These are phyloP conservation scores for Agaricus sinodeliciosus DNA, from an alignment of 768 basidiomycete genomes.

Conservation along the genomic window DNA sequence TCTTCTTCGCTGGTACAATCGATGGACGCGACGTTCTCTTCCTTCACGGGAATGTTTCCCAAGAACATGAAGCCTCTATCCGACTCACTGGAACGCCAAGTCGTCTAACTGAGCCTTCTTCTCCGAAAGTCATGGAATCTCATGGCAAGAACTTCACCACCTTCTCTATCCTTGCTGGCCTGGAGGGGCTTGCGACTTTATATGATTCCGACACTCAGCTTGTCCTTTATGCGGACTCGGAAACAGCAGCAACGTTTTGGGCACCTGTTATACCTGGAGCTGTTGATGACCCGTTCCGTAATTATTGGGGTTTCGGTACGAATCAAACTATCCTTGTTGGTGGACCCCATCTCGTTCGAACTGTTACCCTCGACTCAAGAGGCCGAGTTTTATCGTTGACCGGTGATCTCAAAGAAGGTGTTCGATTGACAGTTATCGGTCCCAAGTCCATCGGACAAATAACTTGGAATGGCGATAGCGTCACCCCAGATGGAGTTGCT, in stretches of 20 bases:
- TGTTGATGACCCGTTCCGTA: constrained; percentile 35
- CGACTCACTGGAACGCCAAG: constrained; percentile 40
- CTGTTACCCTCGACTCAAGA: constrained; percentile 32
- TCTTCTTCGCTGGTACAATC: constrained; percentile 61
- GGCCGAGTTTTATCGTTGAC: constrained; percentile 47
- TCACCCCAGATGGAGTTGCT: constrained; percentile 26
- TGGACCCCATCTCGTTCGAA: constrained; percentile 60
- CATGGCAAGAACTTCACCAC: constrained; percentile 27
- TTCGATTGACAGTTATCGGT: constrained; percentile 56
- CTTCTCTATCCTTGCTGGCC: constrained; percentile 50
- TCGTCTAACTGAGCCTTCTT: constrained; percentile 20
- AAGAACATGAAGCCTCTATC: constrained; percentile 51
- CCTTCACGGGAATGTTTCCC: constrained; percentile 48
- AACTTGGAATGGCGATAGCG: constrained; percentile 66
- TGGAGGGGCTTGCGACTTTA: constrained; percentile 51
- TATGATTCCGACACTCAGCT: constrained; percentile 65
- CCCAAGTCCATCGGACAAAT: constrained; percentile 45
- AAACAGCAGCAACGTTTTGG: constrained; percentile 70
- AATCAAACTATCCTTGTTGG: constrained; percentile 62
- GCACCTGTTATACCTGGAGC: constrained; percentile 52
- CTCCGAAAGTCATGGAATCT: constrained; percentile 25
- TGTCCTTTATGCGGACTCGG: constrained; percentile 60
- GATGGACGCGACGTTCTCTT: constrained; percentile 59
- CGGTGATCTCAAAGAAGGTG: constrained; percentile 63
- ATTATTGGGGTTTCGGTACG: constrained; percentile 70